A percentile compares a stretch with the other conserved stretches of the same genome.
Evolutionary conservation across 2,329 filamentous ascomycete genomes (phyloP).

Genomic region (Colletotrichum somersetense): DNA sequence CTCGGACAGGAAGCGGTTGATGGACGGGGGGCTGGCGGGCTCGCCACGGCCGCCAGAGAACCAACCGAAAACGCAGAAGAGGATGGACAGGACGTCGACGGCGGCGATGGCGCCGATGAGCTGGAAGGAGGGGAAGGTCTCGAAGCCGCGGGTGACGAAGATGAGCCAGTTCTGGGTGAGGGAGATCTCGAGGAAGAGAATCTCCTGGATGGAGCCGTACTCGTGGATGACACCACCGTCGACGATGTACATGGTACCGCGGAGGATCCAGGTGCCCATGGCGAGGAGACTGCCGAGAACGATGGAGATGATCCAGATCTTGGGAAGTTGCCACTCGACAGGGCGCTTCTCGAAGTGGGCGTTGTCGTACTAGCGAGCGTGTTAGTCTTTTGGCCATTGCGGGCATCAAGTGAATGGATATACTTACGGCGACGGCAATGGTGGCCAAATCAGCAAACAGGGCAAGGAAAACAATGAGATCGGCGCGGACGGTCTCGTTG

Average conservation of each 20-base stretch:
- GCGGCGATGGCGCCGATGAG: constrained; percentile 77
- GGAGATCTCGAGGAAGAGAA: constrained; percentile 80
- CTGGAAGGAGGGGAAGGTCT: constrained; percentile 82
- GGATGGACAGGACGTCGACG: constrained; percentile 78
- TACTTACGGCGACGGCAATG: constrained; percentile 72
- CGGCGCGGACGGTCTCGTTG: constrained; percentile 79
- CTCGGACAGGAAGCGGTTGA: constrained; percentile 51
- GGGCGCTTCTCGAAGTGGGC: constrained; percentile 80
- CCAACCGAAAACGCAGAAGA: constrained; percentile 84
- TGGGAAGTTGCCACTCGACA: constrained; percentile 84
- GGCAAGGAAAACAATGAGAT: constrained; percentile 83
- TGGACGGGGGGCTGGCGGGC: constrained; percentile 47
- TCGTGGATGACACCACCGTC: constrained; percentile 81
- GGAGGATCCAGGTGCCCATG: constrained; percentile 78
- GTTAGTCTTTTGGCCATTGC: constrained; percentile 1
- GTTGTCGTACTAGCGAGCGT: constrained; percentile 71
- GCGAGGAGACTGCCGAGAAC: constrained; percentile 77
- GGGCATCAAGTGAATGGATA: fast-evolving
- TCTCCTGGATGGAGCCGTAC: constrained; percentile 80
- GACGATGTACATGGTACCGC: constrained; percentile 75
- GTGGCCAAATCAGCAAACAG: constrained; percentile 85
- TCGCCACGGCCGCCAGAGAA: constrained; percentile 65
- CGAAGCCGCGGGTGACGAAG: constrained; percentile 79
- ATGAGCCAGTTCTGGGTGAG: constrained; percentile 84
- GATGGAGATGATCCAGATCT: constrained; percentile 83